phyloP scores from a whole-genome alignment of 2,329 filamentous ascomycete genomes.

The Epichloe gansuensis region DNA sequence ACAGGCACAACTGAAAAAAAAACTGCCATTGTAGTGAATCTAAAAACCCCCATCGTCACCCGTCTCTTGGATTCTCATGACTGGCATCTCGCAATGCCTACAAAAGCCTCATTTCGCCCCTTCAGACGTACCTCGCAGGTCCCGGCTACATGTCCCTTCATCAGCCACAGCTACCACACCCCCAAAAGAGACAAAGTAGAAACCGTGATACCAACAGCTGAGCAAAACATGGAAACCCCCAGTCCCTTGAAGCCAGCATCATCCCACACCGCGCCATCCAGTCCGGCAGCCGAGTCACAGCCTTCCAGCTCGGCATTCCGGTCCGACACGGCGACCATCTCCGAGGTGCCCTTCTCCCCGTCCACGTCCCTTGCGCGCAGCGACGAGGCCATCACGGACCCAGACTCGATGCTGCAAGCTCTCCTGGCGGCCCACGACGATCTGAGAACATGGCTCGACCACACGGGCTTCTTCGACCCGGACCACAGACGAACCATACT shows the following conservation, averaged over 20 bases:
- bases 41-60: too few species aligned
- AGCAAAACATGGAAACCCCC: neutral
- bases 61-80: too few species aligned
- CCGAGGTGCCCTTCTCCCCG: neutral
- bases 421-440: constrained; percentile 9
- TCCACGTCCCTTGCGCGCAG: neutral
- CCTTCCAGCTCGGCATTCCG: neutral
- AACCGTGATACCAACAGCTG: neutral
- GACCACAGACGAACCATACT: constrained; percentile 10
- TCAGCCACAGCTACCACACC: too few species aligned
- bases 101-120: too few species aligned
- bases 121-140: too few species aligned
- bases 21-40: too few species aligned
- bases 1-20: too few species aligned
- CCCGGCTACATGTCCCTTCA: too few species aligned
- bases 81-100: too few species aligned
- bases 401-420: neutral
- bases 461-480: constrained; percentile 14
- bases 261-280: neutral
- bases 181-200: neutral
- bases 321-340: too few species aligned
- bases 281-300: neutral
- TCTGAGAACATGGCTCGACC: constrained; percentile 14
- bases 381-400: neutral
- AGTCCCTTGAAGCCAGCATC: neutral